phyloP scores from a whole-genome alignment of 1,284 basidiomycete species.

The Boletellus dicymbophilus region DNA sequence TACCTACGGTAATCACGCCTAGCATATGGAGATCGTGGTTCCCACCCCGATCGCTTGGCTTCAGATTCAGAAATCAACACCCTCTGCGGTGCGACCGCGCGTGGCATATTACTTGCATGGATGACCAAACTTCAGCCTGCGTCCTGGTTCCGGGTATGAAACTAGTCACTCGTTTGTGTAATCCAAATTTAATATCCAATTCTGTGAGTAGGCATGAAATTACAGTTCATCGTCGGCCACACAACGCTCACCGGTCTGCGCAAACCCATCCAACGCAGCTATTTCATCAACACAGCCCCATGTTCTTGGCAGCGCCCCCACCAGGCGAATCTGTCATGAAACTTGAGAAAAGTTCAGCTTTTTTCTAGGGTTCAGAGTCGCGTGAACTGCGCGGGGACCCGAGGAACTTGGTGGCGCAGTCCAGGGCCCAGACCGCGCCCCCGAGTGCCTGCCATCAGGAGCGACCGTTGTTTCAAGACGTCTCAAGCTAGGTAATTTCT shows the following conservation, averaged over 20 bases:
- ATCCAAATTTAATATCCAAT: conserved; percentile 27
- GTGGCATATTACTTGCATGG: conserved; percentile 6
- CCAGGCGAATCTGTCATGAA: conserved; percentile 10
- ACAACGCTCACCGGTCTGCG: conserved; percentile 14
- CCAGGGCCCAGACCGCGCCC: conserved; percentile 21
- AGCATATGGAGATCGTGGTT: conserved; percentile 2
- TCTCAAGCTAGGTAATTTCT: conserved; percentile 38
- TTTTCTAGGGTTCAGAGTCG: conserved; percentile 19
- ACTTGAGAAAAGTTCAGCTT: conserved; percentile 7
- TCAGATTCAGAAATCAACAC: neutral
- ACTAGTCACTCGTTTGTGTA: conserved; percentile 8
- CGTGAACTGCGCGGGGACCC: conserved; percentile 15
- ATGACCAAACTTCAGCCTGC: conserved; percentile 4
- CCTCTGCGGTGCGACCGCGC: conserved; percentile 1
- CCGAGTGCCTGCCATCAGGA: conserved; percentile 39
- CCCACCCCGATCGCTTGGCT: conserved; percentile 21
- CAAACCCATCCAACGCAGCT: conserved; percentile 7
- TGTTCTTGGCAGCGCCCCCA: conserved; percentile 7
- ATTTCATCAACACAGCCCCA: neutral
- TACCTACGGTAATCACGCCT: conserved; percentile 1
- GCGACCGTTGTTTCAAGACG: conserved; percentile 51
- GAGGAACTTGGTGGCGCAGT: conserved; percentile 25
- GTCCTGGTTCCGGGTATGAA: conserved; percentile 29
- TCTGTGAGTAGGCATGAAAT: conserved; percentile 9
- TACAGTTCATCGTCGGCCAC: conserved; percentile 4